These are phyloP conservation scores for Sequoia sempervirens DNA, from an alignment of 75 land plant species.

Conservation along the genomic window DNA sequence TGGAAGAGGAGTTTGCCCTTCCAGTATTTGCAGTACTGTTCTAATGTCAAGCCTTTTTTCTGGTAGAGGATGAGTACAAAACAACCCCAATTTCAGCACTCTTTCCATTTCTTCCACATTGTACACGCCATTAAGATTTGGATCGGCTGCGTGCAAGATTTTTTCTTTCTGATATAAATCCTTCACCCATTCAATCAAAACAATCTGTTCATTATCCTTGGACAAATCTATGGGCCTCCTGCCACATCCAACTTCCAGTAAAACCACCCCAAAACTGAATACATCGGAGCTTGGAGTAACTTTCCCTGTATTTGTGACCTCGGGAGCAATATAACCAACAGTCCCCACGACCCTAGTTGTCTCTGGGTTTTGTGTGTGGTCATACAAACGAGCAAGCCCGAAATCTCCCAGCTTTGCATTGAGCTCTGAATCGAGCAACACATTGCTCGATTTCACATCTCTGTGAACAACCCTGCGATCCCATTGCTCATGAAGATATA, in stretches of 20 bases:
- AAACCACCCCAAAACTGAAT: conserved; percentile 25
- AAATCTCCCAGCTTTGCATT: conserved; percentile 26
- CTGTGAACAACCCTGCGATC: conserved; percentile 29
- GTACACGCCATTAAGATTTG: conserved; percentile 6
- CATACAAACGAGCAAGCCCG: conserved; percentile 21
- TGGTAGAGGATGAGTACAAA: conserved; percentile 14
- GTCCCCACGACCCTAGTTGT: conserved; percentile 32
- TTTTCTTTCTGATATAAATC: background rate
- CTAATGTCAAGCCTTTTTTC: conserved; percentile 13
- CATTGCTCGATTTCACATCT: conserved; percentile 36
- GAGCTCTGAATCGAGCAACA: conserved; percentile 16
- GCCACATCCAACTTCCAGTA: conserved; percentile 27
- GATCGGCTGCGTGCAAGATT: conserved; percentile 7
- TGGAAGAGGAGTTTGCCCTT: conserved; percentile 18
- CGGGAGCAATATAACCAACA: conserved; percentile 23
- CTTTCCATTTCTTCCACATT: conserved; percentile 16
- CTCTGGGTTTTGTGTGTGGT: conserved; percentile 19
- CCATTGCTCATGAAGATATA: conserved; percentile 24
- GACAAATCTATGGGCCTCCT: conserved; percentile 15
- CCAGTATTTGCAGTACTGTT: conserved; percentile 26
- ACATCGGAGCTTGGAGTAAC: conserved; percentile 25
- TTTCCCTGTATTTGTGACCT: conserved; percentile 16
- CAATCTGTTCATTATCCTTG: background rate
- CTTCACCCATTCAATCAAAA: conserved; percentile 26
- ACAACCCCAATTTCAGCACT: conserved; percentile 23